These are phyloP conservation scores for Cutaneotrichosporon sp. DNA, from an alignment of 1,284 basidiomycete genomes.

Conservation along the genomic window DNA sequence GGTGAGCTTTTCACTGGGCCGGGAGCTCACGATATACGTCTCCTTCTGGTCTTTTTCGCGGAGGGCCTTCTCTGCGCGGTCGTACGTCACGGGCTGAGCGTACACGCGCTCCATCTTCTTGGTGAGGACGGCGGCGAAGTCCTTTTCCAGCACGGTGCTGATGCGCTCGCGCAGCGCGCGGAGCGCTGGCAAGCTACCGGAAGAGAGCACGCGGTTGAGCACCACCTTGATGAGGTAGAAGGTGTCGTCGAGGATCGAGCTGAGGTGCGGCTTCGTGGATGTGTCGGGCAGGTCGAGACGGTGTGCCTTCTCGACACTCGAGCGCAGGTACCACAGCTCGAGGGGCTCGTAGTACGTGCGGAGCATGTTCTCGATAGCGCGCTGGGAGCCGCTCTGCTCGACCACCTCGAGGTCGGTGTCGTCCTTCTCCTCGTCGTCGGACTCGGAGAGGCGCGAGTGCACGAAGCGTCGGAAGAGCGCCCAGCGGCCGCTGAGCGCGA, in stretches of 20 bases:
- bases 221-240: slow-evolving; percentile 91
- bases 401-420: slow-evolving; percentile 41
- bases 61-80: slow-evolving; percentile 62
- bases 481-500: slow-evolving; percentile 90
- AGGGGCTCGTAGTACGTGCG: slow-evolving; percentile 79
- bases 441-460: slow-evolving; percentile 58
- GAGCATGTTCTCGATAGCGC: slow-evolving; percentile 69
- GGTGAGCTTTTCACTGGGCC: no score
- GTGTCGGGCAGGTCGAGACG: slow-evolving; percentile 66
- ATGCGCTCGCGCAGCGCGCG: slow-evolving; percentile 65
- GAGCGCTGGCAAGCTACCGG: slow-evolving; percentile 66
- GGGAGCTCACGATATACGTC: slow-evolving; percentile 77
- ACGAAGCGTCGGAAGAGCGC: slow-evolving; percentile 87
- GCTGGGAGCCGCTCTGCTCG: slow-evolving; percentile 57
- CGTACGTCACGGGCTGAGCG: slow-evolving; percentile 53
- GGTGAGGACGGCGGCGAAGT: slow-evolving; percentile 75
- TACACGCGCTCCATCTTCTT: slow-evolving; percentile 87
- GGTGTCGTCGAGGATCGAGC: slow-evolving; percentile 78
- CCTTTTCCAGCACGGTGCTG: slow-evolving; percentile 71
- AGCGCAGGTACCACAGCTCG: slow-evolving; percentile 90
- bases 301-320: slow-evolving; percentile 75
- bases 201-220: slow-evolving; percentile 70
- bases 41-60: slow-evolving; percentile 73
- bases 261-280: slow-evolving; percentile 61
- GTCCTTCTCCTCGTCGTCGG: slow-evolving; percentile 35